Evolutionary conservation across 371 early-diverging fungal genomes (phyloP), one percentile per base, ranked within the genome.

Genomic region (Mortierella sp.): DNA sequence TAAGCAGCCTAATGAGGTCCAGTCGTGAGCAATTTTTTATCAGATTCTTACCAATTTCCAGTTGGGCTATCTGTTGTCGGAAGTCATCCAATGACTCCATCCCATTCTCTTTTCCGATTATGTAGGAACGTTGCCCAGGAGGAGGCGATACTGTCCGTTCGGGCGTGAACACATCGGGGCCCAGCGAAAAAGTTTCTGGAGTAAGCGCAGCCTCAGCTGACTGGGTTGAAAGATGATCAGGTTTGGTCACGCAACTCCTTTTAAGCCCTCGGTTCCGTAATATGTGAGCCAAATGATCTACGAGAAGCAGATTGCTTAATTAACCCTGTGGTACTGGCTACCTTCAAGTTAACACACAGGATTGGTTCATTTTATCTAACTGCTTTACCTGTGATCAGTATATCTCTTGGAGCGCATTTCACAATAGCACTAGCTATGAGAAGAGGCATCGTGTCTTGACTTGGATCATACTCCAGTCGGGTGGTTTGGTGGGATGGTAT

Each of bases 141-240:
- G 53, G 53, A 26, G 53, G 53, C 13, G 53, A 53, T 53, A 15
- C 53, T 53, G 53, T 53, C 8, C 53, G 23, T 28, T 53, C 53
- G 12, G 53, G 53, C 10, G 53, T 26, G 23, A 53, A 53, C 28
- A 6, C 28, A 6, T 28, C 28, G 6, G 28, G 10, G 3, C 7
- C 53, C 17, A 17, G 12, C 12, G 45, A 45, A 45, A 19, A 23
- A 28, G 23, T 53, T 53, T 12, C 17, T 45, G 23, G 53, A 26
- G 23, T 28, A 5, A 8, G 8, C n/a, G 2, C 8, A 49, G n/a
- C n/a, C n/a, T 49, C 49, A 49, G n/a, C n/a, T 49, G 40, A 40
- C 40, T 49, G 40, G 40, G 40, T 3, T 35, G 35, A 3, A 8
- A 10, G 45, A 19, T 45, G 45, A 5, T n/a, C 45, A 5, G 45